These are phyloP conservation scores for Porogramme epimiltina DNA, from an alignment of 1,284 basidiomycete species.

Conservation along the genomic window DNA sequence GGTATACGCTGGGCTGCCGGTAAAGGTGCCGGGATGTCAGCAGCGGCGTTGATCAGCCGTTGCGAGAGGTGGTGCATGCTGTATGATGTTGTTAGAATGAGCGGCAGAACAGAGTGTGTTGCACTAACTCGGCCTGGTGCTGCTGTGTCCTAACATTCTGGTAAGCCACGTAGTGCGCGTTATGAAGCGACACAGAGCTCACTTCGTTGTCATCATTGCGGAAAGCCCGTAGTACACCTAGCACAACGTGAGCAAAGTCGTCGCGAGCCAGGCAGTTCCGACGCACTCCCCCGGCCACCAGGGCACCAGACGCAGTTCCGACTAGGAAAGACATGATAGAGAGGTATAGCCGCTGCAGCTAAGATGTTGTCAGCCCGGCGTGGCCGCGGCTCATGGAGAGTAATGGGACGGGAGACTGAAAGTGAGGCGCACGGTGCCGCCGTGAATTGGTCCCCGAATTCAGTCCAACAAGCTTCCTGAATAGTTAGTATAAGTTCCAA, in stretches of 20 bases:
- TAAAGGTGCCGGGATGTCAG: slow-evolving; percentile 21
- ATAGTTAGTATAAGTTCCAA: no score
- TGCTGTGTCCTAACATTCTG: slow-evolving; percentile 25
- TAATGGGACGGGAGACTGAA: no score
- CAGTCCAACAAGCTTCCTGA: no score
- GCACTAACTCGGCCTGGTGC: slow-evolving; percentile 29
- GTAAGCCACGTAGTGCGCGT: neutral
- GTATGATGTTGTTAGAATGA: neutral
- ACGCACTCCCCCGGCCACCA: slow-evolving; percentile 28
- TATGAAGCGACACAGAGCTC: neutral
- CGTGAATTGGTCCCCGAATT: no score
- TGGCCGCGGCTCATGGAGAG: no score
- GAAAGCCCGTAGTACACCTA: slow-evolving; percentile 37
- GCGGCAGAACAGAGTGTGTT: neutral
- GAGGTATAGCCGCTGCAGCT: neutral
- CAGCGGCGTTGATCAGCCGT: slow-evolving; percentile 27
- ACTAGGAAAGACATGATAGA: slow-evolving; percentile 31
- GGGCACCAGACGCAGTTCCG: slow-evolving; percentile 28
- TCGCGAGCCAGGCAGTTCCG: neutral
- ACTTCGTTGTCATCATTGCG: slow-evolving; percentile 28
- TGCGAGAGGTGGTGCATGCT: slow-evolving; percentile 31
- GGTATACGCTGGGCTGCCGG: slow-evolving; percentile 30
- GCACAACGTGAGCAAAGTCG: slow-evolving; percentile 4
- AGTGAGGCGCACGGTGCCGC: no score
- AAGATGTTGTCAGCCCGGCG: neutral